phyloP scores from a whole-genome alignment of 1,139 yeast species.

The Geotrichum cucujoidarum region DNA sequence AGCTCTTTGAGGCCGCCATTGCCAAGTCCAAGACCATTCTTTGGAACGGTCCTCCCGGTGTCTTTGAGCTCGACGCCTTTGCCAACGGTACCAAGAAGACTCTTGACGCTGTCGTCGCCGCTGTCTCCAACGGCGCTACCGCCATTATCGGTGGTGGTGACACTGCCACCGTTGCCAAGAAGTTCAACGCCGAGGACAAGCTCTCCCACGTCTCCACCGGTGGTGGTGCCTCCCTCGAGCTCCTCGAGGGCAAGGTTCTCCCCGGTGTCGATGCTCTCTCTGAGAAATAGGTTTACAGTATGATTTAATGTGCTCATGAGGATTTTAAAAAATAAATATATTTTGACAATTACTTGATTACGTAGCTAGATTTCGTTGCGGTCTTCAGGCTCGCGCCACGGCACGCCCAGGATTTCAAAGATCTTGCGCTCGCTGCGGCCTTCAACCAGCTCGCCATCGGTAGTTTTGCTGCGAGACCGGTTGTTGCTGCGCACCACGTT shows the following conservation, averaged over 20 bases:
- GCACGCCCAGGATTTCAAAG: constrained; percentile 45
- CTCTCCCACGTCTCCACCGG: constrained; percentile 97
- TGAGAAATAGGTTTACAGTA: constrained; percentile 42
- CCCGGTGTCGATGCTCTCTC: constrained; percentile 95
- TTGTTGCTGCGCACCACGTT: neutral
- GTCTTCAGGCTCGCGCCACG: constrained; percentile 45
- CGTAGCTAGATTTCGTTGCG: constrained; percentile 30
- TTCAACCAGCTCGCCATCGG: constrained; percentile 38
- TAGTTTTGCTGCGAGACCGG: constrained; percentile 16
- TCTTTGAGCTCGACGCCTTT: constrained; percentile 88
- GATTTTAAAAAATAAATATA: neutral
- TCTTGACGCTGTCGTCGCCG: constrained; percentile 79
- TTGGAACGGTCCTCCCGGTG: constrained; percentile 99
- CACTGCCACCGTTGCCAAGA: constrained; percentile 98
- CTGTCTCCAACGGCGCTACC: constrained; percentile 83
- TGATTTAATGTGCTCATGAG: neutral
- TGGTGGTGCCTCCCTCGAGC: constrained; percentile 98
- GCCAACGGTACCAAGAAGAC: constrained; percentile 85
- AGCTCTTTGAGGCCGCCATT: constrained; percentile 71
- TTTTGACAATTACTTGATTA: neutral
- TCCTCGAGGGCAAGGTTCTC: constrained; percentile 93
- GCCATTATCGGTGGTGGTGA: constrained; percentile 99
- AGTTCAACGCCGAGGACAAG: constrained; percentile 90
- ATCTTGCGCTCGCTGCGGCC: constrained; percentile 46
- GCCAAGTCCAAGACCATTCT: constrained; percentile 92